Evolutionary conservation across 441 rosid species (phyloP).

Genomic region (Cnidoscolus chayamansa): DNA sequence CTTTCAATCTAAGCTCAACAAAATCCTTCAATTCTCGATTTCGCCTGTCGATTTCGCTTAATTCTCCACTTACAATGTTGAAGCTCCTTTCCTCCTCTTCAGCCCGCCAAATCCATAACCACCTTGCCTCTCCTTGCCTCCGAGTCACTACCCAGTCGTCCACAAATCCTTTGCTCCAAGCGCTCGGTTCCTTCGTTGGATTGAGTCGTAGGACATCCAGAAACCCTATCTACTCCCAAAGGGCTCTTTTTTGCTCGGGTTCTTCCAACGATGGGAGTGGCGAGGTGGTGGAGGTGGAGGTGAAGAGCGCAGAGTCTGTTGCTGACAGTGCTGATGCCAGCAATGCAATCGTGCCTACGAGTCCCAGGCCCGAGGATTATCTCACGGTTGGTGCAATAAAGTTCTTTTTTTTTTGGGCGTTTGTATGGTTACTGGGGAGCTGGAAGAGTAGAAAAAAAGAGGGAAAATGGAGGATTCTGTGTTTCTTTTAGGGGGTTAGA

Average conservation of each 20-base stretch:
- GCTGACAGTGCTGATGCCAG: slow-evolving; percentile 49
- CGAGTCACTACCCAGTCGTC: slow-evolving; percentile 36
- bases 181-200: slow-evolving; percentile 50
- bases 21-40: slow-evolving; percentile 22
- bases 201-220: slow-evolving; percentile 36
- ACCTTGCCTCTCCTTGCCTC: slow-evolving; percentile 36
- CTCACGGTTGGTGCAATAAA: slow-evolving; percentile 54
- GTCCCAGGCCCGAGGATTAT: slow-evolving; percentile 83
- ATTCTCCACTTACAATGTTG: slow-evolving; percentile 52
- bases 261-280: slow-evolving; percentile 30
- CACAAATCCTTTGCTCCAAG: slow-evolving; percentile 42
- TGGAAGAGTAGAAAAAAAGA: not conserved
- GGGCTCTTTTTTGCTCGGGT: slow-evolving; percentile 77
- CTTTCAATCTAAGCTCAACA: slow-evolving; percentile 12
- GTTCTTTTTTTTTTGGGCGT: slow-evolving; percentile 12
- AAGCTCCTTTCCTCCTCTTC: slow-evolving; percentile 63
- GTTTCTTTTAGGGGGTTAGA: not conserved
- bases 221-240: slow-evolving; percentile 26
- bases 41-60: slow-evolving; percentile 9
- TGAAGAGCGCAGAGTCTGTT: slow-evolving; percentile 46
- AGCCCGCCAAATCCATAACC: slow-evolving; percentile 45
- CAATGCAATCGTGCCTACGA: slow-evolving; percentile 70
- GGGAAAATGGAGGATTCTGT: slow-evolving; percentile 11
- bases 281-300: slow-evolving; percentile 40
- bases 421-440: slow-evolving; percentile 8